Percentiles rank a stretch among this genome's conserved stretches.
Conservation (phyloP, 352 stramenopile genomes). For the Phytophthora capsici region DNA sequence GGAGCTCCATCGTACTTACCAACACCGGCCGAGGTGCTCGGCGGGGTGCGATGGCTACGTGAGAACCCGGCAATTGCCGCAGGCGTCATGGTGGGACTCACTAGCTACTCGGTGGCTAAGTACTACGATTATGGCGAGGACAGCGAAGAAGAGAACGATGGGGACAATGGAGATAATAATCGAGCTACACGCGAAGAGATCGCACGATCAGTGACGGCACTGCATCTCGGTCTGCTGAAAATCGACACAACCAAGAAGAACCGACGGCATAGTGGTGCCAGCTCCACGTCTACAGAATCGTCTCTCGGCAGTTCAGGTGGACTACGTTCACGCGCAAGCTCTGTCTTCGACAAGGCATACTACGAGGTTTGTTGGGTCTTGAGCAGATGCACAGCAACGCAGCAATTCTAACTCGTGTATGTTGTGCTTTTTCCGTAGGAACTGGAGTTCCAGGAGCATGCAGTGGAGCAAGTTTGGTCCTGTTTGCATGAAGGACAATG, state of each 20-base stretch:
- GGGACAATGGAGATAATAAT: background rate
- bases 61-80: constrained; percentile 72
- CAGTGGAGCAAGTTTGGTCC: constrained; percentile 29
- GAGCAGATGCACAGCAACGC: background rate
- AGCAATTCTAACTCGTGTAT: constrained; percentile 20
- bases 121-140: constrained; percentile 60
- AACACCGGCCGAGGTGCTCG: constrained; percentile 64
- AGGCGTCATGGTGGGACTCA: constrained; percentile 69
- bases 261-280: constrained; percentile 33
- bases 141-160: constrained; percentile 37
- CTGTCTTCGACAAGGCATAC: constrained; percentile 46
- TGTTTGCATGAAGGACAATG: constrained; percentile 46
- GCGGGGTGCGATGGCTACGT: constrained; percentile 68
- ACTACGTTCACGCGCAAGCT: constrained; percentile 47
- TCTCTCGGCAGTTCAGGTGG: constrained; percentile 34
- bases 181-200: constrained; percentile 51
- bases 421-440: constrained; percentile 17
- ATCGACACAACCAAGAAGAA: constrained; percentile 24
- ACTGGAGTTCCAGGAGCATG: constrained; percentile 23
- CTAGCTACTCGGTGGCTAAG: constrained; percentile 70
- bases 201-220: constrained; percentile 51
- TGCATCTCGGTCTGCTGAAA: constrained; percentile 53
- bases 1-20: constrained; percentile 68
- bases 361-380: constrained; percentile 36
- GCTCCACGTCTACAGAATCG: constrained; percentile 36